phyloP scores from a whole-genome alignment of 352 stramenopile genomes.

The Thraustotheca clavata region DNA sequence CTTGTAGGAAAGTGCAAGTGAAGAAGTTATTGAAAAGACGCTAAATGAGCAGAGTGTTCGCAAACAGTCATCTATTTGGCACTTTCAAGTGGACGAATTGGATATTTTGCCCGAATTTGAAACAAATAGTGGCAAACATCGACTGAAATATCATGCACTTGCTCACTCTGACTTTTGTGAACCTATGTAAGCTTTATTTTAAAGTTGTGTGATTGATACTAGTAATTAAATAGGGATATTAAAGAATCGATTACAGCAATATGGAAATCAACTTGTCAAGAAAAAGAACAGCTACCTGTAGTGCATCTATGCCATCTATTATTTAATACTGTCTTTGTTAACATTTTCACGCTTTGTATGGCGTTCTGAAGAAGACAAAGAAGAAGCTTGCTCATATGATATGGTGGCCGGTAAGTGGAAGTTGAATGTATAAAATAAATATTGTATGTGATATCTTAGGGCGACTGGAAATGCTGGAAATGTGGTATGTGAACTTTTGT shows the following conservation, averaged over 20 bases:
- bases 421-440: neutral
- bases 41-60: too few relatives aligned
- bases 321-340: neutral
- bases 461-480: conserved; percentile 19
- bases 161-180: neutral
- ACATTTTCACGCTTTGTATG: neutral
- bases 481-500: conserved; percentile 7
- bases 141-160: neutral
- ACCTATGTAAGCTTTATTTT: too few relatives aligned
- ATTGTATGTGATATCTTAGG: neutral
- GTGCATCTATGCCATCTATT: neutral
- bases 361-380: neutral
- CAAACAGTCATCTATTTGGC: too few relatives aligned
- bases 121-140: too few relatives aligned
- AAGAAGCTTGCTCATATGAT: conserved; percentile 11
- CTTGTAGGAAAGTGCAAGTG: too few relatives aligned
- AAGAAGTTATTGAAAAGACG: too few relatives aligned
- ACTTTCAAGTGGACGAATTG: too few relatives aligned
- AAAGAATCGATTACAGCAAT: neutral
- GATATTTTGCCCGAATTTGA: too few relatives aligned
- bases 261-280: neutral
- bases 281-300: neutral
- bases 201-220: too few relatives aligned
- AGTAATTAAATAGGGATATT: neutral
- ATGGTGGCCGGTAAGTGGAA: conserved; percentile 19